Conservation (phyloP, 179 eudicot species). For the Vitellaria paradoxa region DNA sequence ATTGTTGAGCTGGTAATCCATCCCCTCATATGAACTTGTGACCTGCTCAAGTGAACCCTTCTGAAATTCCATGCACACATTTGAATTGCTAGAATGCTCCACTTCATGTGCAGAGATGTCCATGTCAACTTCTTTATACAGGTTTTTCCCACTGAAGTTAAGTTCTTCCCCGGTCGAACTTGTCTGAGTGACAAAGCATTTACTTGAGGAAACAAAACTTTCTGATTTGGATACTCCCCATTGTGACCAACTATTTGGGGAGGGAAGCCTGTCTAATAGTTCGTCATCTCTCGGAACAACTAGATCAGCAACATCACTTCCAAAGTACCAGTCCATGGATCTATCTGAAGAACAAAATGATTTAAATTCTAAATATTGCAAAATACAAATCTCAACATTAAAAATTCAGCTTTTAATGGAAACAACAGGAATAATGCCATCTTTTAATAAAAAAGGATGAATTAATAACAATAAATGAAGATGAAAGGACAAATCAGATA, state of each 20-base stretch:
- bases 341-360: constrained; percentile 21
- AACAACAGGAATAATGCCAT: neutral
- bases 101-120: constrained; percentile 22
- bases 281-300: constrained; percentile 54
- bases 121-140: constrained; percentile 31
- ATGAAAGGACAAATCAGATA: neutral
- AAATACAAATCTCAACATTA: neutral
- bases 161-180: constrained; percentile 18
- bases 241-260: constrained; percentile 52
- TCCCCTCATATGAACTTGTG: constrained; percentile 22
- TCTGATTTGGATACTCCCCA: constrained; percentile 47
- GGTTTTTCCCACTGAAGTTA: constrained; percentile 21
- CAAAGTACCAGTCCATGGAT: constrained; percentile 67
- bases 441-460: too few species aligned
- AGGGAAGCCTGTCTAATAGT: constrained; percentile 49
- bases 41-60: constrained; percentile 27
- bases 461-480: neutral
- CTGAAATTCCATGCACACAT: constrained; percentile 22
- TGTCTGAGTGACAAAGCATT: constrained; percentile 26
- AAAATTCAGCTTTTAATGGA: neutral
- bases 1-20: constrained; percentile 40
- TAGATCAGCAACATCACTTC: constrained; percentile 45
- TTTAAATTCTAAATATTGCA: neutral
- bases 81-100: constrained; percentile 30
- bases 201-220: constrained; percentile 34